Evolutionary conservation across 2,329 filamentous ascomycete genomes (phyloP), one percentile per base, ranked within the genome.

Genomic region (Monosporascus sp.): DNA sequence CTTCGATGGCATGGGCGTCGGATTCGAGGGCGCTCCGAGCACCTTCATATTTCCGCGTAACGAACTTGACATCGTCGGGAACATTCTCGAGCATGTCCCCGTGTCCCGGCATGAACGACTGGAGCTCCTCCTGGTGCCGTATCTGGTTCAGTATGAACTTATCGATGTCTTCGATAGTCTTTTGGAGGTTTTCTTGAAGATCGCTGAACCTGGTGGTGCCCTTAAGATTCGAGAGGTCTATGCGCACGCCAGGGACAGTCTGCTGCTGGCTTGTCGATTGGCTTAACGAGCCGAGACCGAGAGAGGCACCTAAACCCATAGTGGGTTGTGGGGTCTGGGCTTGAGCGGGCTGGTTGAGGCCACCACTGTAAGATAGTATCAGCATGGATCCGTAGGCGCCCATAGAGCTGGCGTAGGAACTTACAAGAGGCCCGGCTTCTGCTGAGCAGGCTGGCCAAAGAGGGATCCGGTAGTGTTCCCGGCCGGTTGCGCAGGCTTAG

Each of bases 131-230:
- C 66, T 89, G 87, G 70, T 87, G 86, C 54, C 81, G 79, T 64
- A 96, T 91, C 67, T 94, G 91, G 51, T 81, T 79, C 63, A 90
- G 83, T 62, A 99, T 93, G 59, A 87, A 84, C 54, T 82, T 81
- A 70, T 99, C 93, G 58, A 96, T 84, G 9, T 78, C 73, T 57
- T 89, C 84, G 57, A 99, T 88, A 60, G 90, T 76, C 57, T 85
- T 82, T 66, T 96, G 91, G 17, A 96, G 77, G 31, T 89, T 84
- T 60, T 93, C 88, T 55, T 89, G 84, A 28, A 96, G 85, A 70
- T 96, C 93, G 67, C 91, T 90, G 75, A 94, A 97, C 57, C 94
- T 89, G 3, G 91, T 96, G 0, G 92, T 96, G 17, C 88, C 87
- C 50, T 91, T 85, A 55, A 97, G 77, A 66, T 89, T 89, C 62